Base-by-base conservation (phyloP, 1,284 basidiomycete species). In the Papiliotrema flavescens region DNA sequence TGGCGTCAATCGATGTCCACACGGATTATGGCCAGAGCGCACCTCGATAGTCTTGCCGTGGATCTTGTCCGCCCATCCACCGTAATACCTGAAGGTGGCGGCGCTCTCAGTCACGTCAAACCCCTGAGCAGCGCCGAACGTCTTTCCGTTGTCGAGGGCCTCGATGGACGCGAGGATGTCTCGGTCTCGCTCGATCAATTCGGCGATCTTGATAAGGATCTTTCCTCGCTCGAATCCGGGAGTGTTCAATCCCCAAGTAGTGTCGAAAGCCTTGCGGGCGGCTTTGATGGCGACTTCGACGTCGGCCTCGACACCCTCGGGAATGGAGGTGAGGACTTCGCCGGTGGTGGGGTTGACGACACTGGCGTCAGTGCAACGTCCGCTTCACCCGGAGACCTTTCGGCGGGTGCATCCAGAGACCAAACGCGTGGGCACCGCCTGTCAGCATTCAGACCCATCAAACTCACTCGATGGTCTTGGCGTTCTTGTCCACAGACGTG, bases 321-420 rank as follows among this genome's bases (percentile, higher is more conserved):
- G 78, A 66, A 94, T 80, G 53, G 81, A 73, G 28, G 83, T 83
- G 68, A 88, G 81, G 47, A 84, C 66, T 74, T 88, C 84, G 57
- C 89, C 91, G 35, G 79, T 90, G 3, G 87, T 81, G 17, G 90
- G 90, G 78, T 92, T 90, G 76, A 88, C 76, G 43, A 91, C 82
- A 57, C 86, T 89, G 70, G 15, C n/a, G 17, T 41, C 39, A 40
- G 39, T 17, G 28, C 11, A 11, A 32, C 11, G 11, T 32, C 28
- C 28, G 47, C n/a, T 47, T 47, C 41, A 58, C 37, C 24, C 17
- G 36, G 20, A 49, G 51, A 37, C 34, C 46, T 15, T 14, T 4
- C 34, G 23, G 22, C 20, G 42, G 4, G 23, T 7, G 6, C 20
- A 17, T 20, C 7, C 8, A 37, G 36, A 49, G 36, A 4, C 11